Conservation (phyloP, 495 filamentous ascomycete genomes). For the Aspergillus incahuasiensis region DNA sequence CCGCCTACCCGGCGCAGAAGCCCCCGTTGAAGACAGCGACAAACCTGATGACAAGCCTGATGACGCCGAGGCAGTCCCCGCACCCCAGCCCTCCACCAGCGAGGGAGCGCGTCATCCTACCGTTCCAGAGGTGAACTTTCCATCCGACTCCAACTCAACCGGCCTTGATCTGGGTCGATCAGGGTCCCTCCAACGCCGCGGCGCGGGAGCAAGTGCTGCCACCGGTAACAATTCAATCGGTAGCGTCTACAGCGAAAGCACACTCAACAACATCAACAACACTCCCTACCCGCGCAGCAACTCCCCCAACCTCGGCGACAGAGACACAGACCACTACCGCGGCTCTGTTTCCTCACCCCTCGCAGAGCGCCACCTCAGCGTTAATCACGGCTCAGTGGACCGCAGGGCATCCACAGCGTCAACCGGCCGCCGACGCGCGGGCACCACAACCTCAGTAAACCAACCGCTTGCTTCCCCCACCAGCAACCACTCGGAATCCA, state of each 20-base stretch:
- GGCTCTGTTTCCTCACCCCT: constrained; percentile 24
- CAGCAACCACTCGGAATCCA: background rate
- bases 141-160: constrained; percentile 27
- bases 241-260: constrained; percentile 33
- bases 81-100: background rate
- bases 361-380: constrained; percentile 21
- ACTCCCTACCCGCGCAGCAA: constrained; percentile 37
- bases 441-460: background rate
- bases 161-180: constrained; percentile 32
- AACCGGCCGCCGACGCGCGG: constrained; percentile 38
- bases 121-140: constrained; percentile 12
- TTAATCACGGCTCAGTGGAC: constrained; percentile 25
- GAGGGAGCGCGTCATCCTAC: constrained; percentile 9
- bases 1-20: constrained; percentile 35
- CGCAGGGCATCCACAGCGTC: constrained; percentile 39
- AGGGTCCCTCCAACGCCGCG: constrained; percentile 32
- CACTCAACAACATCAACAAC: constrained; percentile 35
- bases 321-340: constrained; percentile 28
- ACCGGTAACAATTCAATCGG: background rate
- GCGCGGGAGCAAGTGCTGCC: constrained; percentile 22
- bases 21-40: constrained; percentile 8
- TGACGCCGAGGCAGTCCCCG: constrained; percentile 8
- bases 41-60: constrained; percentile 6
- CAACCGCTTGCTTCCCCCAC: constrained; percentile 14
- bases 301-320: constrained; percentile 25